Conservation (phyloP, 2,329 filamentous ascomycete species). For the Elsinoe perseae region DNA sequence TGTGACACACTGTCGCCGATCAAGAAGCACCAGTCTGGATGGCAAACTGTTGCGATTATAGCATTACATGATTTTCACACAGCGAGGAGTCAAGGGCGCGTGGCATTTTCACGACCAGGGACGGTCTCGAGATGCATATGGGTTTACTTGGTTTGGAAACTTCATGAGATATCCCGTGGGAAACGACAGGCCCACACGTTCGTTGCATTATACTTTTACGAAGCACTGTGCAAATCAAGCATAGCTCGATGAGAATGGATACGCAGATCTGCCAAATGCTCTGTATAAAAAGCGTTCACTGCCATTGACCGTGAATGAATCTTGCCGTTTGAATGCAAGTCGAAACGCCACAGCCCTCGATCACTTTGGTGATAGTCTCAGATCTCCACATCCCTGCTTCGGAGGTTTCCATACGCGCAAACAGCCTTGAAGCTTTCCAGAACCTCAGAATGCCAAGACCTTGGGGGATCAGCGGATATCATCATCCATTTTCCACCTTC, state of each 20-base stretch:
- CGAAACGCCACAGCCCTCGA: background rate
- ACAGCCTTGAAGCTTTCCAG: background rate
- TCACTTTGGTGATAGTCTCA: background rate
- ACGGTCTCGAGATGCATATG: background rate
- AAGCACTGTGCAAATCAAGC: background rate
- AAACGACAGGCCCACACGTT: slow-evolving; percentile 8
- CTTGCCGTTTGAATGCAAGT: too few species aligned
- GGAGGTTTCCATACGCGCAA: background rate
- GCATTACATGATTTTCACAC: slow-evolving; percentile 1
- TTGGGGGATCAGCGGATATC: background rate
- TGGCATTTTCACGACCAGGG: background rate
- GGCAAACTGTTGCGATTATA: too few species aligned
- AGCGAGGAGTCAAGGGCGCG: slow-evolving; percentile 12
- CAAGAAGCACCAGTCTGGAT: background rate
- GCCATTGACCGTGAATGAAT: too few species aligned
- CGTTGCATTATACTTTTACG: background rate
- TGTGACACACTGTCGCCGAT: too few species aligned
- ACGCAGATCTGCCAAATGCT: background rate
- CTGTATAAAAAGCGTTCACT: too few species aligned
- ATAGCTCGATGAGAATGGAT: slow-evolving; percentile 8
- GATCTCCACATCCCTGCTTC: background rate
- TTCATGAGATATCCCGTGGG: slow-evolving; percentile 12
- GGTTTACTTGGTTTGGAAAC: slow-evolving; percentile 6
- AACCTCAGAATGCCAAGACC: background rate
- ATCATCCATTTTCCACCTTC: background rate